phyloP scores from a whole-genome alignment of 352 stramenopile genomes.

The Phytopythium oedochilum region DNA sequence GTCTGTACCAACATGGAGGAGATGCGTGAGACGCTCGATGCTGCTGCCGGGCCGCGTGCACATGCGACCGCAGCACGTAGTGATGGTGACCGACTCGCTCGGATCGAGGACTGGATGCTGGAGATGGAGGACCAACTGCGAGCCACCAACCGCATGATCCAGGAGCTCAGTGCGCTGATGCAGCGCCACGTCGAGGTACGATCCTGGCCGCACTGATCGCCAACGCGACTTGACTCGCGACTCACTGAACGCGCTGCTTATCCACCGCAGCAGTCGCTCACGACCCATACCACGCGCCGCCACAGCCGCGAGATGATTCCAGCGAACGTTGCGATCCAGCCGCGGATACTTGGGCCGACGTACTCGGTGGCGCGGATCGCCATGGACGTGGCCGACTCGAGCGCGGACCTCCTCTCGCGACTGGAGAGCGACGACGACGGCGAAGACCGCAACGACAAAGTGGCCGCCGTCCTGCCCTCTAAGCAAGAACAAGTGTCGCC shows the following conservation, averaged over 20 bases:
- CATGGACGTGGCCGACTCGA: slow-evolving; percentile 2
- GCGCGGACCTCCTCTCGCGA: not conserved
- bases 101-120: slow-evolving; percentile 36
- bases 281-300: not conserved
- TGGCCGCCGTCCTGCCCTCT: not conserved
- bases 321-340: not conserved
- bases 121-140: slow-evolving; percentile 36
- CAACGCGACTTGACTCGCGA: not conserved
- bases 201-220: no score
- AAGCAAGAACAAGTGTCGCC: not conserved
- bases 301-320: not conserved
- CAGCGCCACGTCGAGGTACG: slow-evolving; percentile 43
- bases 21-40: not conserved
- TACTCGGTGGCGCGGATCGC: not conserved
- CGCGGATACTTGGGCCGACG: not conserved
- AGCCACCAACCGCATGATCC: slow-evolving; percentile 46
- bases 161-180: slow-evolving; percentile 35
- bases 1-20: not conserved
- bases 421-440: not conserved
- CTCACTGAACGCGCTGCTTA: not conserved
- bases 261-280: not conserved
- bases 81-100: slow-evolving; percentile 9
- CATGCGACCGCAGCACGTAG: not conserved
- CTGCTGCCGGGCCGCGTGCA: no score
- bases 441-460: not conserved